Evolutionary conservation across 2,329 filamentous ascomycete genomes (phyloP).

Genomic region (Gliomastix tumulicola): DNA sequence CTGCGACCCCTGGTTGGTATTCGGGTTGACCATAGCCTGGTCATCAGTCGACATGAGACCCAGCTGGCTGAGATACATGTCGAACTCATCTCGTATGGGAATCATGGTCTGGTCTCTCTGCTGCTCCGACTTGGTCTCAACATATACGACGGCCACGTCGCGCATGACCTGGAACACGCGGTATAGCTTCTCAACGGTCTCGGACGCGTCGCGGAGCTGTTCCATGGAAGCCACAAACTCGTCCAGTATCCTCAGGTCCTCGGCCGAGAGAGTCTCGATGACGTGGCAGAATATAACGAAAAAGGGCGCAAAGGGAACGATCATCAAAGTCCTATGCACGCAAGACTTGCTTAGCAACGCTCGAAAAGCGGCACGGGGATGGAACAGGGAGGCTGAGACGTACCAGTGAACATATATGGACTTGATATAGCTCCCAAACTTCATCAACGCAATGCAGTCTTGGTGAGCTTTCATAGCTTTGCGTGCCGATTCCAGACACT

Average conservation of each 20-base stretch:
- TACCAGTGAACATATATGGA: constrained; percentile 48
- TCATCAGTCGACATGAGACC: constrained; percentile 46
- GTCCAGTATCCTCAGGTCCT: constrained; percentile 47
- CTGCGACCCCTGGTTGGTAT: constrained; percentile 10
- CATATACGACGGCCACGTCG: constrained; percentile 53
- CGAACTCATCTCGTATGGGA: constrained; percentile 52
- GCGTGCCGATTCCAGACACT: constrained; percentile 44
- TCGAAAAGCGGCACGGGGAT: not conserved
- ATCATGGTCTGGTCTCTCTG: constrained; percentile 35
- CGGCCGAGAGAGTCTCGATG: constrained; percentile 43
- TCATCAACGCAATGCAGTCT: constrained; percentile 34
- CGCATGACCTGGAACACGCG: constrained; percentile 56
- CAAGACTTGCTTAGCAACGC: too few species aligned
- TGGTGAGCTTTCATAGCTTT: constrained; percentile 37
- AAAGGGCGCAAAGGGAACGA: constrained; percentile 52
- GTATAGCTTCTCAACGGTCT: constrained; percentile 53
- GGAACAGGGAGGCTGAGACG: too few species aligned
- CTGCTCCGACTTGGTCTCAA: constrained; percentile 50
- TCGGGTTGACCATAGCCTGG: constrained; percentile 16
- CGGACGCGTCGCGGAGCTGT: constrained; percentile 42
- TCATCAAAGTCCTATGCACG: constrained; percentile 41
- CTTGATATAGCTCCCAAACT: constrained; percentile 29
- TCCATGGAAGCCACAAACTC: constrained; percentile 51
- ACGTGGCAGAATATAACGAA: constrained; percentile 53
- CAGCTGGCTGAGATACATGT: constrained; percentile 57